Evolutionary conservation across 352 stramenopile genomes (phyloP).

Genomic region (Globisporangium mamillatum): DNA sequence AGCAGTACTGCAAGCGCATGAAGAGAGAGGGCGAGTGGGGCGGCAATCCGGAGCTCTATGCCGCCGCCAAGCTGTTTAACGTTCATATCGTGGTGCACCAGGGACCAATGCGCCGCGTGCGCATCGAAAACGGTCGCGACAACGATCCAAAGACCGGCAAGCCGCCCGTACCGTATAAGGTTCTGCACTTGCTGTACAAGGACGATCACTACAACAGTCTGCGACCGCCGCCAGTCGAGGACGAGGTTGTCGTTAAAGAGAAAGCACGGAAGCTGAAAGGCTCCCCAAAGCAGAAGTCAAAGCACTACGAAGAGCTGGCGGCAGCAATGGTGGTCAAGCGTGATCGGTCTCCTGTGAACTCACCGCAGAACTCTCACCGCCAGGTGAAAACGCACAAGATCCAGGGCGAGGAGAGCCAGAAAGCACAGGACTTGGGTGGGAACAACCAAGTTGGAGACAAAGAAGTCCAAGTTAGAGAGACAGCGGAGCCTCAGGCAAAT

Average conservation of each 20-base stretch:
- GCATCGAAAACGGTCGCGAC: conserved; percentile 37
- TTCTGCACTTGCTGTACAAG: conserved; percentile 47
- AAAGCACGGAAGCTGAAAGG: background rate
- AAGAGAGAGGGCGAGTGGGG: conserved; percentile 49
- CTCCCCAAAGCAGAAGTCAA: background rate
- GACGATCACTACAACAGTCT: conserved; percentile 58
- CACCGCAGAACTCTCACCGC: background rate
- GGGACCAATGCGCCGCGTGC: conserved; percentile 31
- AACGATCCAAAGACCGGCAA: conserved; percentile 16
- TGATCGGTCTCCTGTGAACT: conserved; percentile 14
- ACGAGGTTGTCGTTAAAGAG: background rate
- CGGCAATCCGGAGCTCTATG: conserved; percentile 61
- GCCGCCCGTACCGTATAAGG: conserved; percentile 24
- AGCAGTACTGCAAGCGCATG: conserved; percentile 51
- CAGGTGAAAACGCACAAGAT: background rate
- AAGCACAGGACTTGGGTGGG: background rate
- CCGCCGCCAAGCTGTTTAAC: conserved; percentile 52
- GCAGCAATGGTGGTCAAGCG: conserved; percentile 11
- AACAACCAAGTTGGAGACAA: background rate
- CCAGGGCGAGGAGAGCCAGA: background rate
- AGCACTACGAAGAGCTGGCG: background rate
- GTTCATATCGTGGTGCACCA: conserved; percentile 63
- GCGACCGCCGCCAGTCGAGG: conserved; percentile 11
- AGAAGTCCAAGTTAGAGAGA: background rate
- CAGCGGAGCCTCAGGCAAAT: background rate